phyloP scores from a whole-genome alignment of 352 stramenopile genomes.

The Phytophthora kernoviae region DNA sequence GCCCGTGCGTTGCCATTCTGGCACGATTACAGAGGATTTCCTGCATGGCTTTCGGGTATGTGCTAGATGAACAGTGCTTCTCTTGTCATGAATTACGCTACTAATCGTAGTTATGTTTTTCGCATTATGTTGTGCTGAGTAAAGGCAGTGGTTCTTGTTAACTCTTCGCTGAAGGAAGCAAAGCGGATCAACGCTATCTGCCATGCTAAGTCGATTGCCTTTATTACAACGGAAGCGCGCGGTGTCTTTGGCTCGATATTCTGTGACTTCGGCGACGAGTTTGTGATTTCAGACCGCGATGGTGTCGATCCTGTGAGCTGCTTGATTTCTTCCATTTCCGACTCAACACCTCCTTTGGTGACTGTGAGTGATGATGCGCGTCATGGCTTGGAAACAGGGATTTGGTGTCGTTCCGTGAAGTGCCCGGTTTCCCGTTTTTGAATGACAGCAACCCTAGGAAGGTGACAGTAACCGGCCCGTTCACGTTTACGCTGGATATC shows the following conservation, averaged over 20 bases:
- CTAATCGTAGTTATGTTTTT: neutral
- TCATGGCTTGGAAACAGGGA: conserved; percentile 98
- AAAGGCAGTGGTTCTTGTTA: conserved; percentile 87
- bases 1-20: conserved; percentile 67
- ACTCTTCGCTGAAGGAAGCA: conserved; percentile 71
- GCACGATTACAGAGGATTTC: conserved; percentile 74
- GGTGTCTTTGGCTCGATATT: conserved; percentile 97
- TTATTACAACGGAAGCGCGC: conserved; percentile 92
- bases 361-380: conserved; percentile 98
- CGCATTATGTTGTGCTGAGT: conserved; percentile 1
- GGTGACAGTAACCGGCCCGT: conserved; percentile 91
- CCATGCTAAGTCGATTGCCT: conserved; percentile 84
- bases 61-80: conserved; percentile 5
- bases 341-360: conserved; percentile 83
- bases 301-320: conserved; percentile 93
- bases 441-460: conserved; percentile 71
- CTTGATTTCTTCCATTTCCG: conserved; percentile 94
- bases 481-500: conserved; percentile 96
- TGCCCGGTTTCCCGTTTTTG: conserved; percentile 92
- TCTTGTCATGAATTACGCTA: neutral
- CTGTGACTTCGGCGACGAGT: conserved; percentile 97
- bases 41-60: conserved; percentile 74
- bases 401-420: conserved; percentile 95
- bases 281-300: conserved; percentile 94
- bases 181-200: conserved; percentile 86